Evolutionary conservation across 495 filamentous ascomycete genomes (phyloP).

Genomic region (Collariella sp.): DNA sequence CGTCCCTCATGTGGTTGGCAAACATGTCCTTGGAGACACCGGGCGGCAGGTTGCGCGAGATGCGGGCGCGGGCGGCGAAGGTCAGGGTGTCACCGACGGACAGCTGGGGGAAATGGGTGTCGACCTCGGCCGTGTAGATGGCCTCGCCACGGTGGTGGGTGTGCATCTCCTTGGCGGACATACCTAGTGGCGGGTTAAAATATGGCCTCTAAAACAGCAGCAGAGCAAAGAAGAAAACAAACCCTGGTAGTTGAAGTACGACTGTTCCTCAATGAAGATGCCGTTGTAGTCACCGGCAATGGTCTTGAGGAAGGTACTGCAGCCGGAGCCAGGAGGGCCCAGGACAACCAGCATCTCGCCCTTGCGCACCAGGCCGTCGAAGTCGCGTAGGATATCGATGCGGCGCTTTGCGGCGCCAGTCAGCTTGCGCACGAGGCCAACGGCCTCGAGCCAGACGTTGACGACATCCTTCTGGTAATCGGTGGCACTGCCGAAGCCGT

Average conservation of each 20-base stretch:
- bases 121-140: conserved; percentile 73
- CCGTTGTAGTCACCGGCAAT: conserved; percentile 71
- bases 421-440: conserved; percentile 37
- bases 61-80: conserved; percentile 64
- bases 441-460: conserved; percentile 53
- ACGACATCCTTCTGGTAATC: conserved; percentile 73
- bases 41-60: conserved; percentile 52
- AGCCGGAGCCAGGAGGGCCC: conserved; percentile 69
- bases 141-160: conserved; percentile 65
- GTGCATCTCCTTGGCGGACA: conserved; percentile 54
- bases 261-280: conserved; percentile 53
- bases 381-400: conserved; percentile 69
- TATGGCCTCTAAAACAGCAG: neutral
- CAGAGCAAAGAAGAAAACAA: conserved; percentile 11
- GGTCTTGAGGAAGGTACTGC: conserved; percentile 71
- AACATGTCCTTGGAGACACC: conserved; percentile 53
- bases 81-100: conserved; percentile 69
- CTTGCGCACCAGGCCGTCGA: conserved; percentile 64
- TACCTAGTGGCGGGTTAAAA: conserved; percentile 30
- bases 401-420: conserved; percentile 49
- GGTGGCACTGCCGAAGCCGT: conserved; percentile 66
- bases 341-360: conserved; percentile 78
- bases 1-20: conserved; percentile 57
- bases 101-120: conserved; percentile 76
- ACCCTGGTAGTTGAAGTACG: conserved; percentile 70